Percentiles rank a stretch among this genome's conserved stretches.
Conservation (phyloP, 352 stramenopile genomes). For the Phytophthora pistaciae region DNA sequence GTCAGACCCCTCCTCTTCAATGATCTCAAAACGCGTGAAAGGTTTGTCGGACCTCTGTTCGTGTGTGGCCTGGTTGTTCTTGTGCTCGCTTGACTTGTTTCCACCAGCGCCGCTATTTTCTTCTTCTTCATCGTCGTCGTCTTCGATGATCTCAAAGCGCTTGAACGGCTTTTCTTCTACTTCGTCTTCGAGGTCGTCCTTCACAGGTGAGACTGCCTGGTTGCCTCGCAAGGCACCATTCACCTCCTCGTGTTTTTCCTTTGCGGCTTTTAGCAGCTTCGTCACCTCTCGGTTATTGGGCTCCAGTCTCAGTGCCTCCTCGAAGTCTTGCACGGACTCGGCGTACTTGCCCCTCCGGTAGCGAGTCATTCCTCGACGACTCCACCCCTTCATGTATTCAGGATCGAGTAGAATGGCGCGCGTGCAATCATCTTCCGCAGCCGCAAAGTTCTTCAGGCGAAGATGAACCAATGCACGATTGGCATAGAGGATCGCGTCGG, state of each 20-base stretch:
- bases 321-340: constrained; percentile 86
- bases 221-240: constrained; percentile 52
- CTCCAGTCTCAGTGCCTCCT: constrained; percentile 71
- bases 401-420: constrained; percentile 80
- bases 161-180: constrained; percentile 38
- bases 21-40: constrained; percentile 76
- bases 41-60: constrained; percentile 28
- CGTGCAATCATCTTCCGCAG: constrained; percentile 90
- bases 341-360: constrained; percentile 89
- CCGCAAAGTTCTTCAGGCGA: constrained; percentile 81
- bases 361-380: constrained; percentile 87
- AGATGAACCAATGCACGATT: constrained; percentile 91
- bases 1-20: constrained; percentile 51
- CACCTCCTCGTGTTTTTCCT: constrained; percentile 75
- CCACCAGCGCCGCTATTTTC: constrained; percentile 10
- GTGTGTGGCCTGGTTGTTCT: constrained; percentile 23
- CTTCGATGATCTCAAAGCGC: constrained; percentile 79
- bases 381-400: constrained; percentile 90
- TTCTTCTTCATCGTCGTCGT: constrained; percentile 10
- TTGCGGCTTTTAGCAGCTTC: constrained; percentile 82
- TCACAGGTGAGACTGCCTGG: constrained; percentile 21
- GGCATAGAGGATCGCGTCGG: constrained; percentile 81
- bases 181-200: neutral
- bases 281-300: constrained; percentile 75
- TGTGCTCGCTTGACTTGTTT: neutral